Conservation (phyloP, 2,329 filamentous ascomycete species). For the Calonectria pauciramosa region DNA sequence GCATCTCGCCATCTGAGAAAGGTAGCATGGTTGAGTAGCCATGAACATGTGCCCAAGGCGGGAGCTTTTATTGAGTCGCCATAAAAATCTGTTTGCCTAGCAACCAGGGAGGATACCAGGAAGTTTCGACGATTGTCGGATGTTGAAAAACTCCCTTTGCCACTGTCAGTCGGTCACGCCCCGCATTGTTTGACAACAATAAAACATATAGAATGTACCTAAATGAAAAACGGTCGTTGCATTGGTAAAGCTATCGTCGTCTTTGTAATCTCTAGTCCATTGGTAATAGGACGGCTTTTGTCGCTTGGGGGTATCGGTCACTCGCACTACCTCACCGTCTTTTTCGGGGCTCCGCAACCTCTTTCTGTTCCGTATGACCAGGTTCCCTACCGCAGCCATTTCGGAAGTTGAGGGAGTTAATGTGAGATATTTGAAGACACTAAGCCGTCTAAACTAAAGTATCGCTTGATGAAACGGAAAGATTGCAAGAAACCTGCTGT, state of each 20-base stretch:
- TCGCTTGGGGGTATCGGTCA: not conserved
- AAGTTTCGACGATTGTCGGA: not conserved
- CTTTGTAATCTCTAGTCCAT: not conserved
- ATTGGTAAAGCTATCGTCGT: not conserved
- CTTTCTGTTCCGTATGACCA: too few relatives aligned
- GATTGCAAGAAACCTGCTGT: too few relatives aligned
- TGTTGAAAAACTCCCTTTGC: not conserved
- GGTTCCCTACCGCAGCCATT: too few relatives aligned
- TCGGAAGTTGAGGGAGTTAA: too few relatives aligned
- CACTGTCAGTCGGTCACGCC: not conserved
- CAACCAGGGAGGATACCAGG: not conserved
- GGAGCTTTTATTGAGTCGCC: not conserved
- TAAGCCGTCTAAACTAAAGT: too few relatives aligned
- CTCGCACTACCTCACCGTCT: not conserved
- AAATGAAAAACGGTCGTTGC: not conserved
- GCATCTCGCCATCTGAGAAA: not conserved
- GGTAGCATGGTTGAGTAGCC: not conserved
- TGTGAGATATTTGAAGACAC: too few relatives aligned
- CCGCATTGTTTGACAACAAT: not conserved
- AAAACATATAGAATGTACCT: not conserved
- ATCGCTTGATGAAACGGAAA: too few relatives aligned
- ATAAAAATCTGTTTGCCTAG: not conserved
- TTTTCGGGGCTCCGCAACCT: constrained; percentile 1
- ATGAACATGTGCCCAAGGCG: not conserved
- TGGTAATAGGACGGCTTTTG: not conserved